Evolutionary conservation across 1,284 basidiomycete species (phyloP), one percentile per base, ranked within the genome.

Genomic region (Chalciporus sp.): DNA sequence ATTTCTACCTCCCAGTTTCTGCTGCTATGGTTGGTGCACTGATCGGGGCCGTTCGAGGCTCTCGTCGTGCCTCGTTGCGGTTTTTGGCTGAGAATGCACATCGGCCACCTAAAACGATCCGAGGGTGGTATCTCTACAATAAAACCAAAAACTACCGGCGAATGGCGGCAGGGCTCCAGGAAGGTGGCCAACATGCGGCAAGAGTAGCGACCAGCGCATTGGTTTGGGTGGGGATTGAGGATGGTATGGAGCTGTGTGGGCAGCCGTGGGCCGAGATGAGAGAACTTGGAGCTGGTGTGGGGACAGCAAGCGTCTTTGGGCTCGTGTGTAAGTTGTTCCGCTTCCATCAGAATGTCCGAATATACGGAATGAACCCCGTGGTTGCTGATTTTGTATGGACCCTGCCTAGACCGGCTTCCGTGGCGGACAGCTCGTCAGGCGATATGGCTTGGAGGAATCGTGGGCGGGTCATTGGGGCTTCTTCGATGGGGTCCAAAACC

Each of bases 71-170:
- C n/a, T 76, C 78, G 19, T 65, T 85, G 61, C 76, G 76, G 37
- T 85, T 83, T 60, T 68, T 84, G 44, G 83, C 83, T 20, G 83
- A 85, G 65, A 85, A 85, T 62, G 83, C 85, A 35, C 92, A 94
- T 71, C 78, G 90, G 50, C 78, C 88, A 49, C 92, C 92, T 28
- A 86, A 74, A 63, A 94, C 92, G 28, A 79, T 92, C 53, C 81
- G 86, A 59, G 92, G 92, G 61, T 94, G 92, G 92, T 94, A 94
- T 69, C 88, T 92, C 63, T 94, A 94, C 81, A 89, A 92, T 70
- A 94, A 94, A 77, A 93, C 91, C 40, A 94, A 94, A 73, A 94
- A 94, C 74, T 94, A 94, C 76, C 78, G 82, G 62, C 83, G 92
- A 62, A 79, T 92, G 67, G 79, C 85, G 59, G 86, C 81, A 1